A percentile compares a stretch with the other conserved stretches of the same genome.
Conservation (phyloP, 108 stramenopile species). For the Cyclotella sp. region DNA sequence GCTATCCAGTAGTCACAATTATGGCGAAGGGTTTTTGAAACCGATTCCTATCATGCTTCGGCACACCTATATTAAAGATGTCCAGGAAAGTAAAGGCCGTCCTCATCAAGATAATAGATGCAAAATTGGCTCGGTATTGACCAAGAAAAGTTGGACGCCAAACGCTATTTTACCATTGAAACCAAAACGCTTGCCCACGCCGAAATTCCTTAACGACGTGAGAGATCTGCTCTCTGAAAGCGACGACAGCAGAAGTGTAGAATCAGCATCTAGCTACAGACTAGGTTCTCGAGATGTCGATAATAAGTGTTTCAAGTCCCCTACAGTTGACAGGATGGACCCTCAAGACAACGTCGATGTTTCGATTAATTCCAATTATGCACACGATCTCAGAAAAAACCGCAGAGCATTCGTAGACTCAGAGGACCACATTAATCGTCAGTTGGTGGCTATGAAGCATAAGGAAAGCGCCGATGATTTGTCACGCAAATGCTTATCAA, state of each 20-base stretch:
- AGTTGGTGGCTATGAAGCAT: conserved; percentile 49
- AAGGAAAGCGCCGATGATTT: conserved; percentile 69
- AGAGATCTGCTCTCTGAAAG: conserved; percentile 21
- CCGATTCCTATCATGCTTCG: conserved; percentile 72
- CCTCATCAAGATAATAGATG: conserved; percentile 27
- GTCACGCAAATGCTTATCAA: conserved; percentile 57
- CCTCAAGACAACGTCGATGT: neutral
- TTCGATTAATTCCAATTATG: neutral
- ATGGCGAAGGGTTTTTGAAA: conserved; percentile 45
- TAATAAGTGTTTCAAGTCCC: too few relatives aligned
- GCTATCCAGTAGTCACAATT: neutral
- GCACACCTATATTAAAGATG: conserved; percentile 50
- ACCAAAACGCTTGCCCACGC: conserved; percentile 49
- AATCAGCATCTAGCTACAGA: neutral
- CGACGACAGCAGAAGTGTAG: conserved; percentile 26
- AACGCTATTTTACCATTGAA: conserved; percentile 65
- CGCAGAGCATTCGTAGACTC: conserved; percentile 3
- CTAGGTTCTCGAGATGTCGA: neutral
- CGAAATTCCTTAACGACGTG: conserved; percentile 7
- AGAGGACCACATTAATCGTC: conserved; percentile 23
- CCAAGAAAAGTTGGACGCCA: conserved; percentile 71
- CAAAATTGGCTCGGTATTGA: conserved; percentile 44
- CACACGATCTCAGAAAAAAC: conserved; percentile 1
- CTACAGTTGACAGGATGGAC: neutral
- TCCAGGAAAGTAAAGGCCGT: conserved; percentile 48